Conservation (phyloP, 2,329 filamentous ascomycete genomes). For the Sporothrix variecibatus region DNA sequence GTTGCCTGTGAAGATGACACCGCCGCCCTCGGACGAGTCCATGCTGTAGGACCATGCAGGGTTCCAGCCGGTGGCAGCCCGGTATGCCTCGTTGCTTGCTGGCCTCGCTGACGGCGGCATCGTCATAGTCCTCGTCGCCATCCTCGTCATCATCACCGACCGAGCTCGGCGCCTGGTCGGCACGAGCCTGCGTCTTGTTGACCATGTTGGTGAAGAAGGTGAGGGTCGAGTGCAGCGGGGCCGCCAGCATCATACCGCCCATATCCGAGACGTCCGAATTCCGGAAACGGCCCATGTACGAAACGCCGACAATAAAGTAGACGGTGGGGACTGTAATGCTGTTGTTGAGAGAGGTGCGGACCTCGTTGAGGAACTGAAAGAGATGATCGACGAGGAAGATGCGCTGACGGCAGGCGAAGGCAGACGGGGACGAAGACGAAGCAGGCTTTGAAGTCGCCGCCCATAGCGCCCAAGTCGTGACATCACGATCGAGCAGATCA, state of each 20-base stretch:
- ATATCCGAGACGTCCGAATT: background rate
- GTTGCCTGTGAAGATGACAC: background rate
- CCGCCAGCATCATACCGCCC: background rate
- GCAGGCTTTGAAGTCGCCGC: background rate
- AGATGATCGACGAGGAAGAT: slow-evolving; percentile 23
- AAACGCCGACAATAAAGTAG: slow-evolving; percentile 28
- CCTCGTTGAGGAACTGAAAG: background rate
- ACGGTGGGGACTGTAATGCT: background rate
- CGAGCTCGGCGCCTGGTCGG: background rate
- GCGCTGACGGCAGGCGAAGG: slow-evolving; percentile 14
- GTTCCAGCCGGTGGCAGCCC: background rate
- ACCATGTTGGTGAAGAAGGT: slow-evolving; percentile 4
- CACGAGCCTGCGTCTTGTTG: background rate
- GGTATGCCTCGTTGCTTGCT: background rate
- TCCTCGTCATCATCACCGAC: background rate
- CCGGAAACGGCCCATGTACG: slow-evolving; percentile 20
- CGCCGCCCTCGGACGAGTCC: background rate
- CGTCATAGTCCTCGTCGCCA: background rate
- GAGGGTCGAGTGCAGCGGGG: background rate
- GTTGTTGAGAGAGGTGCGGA: background rate
- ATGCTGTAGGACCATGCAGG: background rate
- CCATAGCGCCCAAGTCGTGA: slow-evolving; percentile 26
- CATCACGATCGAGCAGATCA: background rate
- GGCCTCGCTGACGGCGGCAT: background rate
- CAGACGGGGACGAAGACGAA: too few species aligned